These are phyloP conservation scores for Gracilaria domingensis DNA, from an alignment of 23 red algal species.

Conservation along the genomic window DNA sequence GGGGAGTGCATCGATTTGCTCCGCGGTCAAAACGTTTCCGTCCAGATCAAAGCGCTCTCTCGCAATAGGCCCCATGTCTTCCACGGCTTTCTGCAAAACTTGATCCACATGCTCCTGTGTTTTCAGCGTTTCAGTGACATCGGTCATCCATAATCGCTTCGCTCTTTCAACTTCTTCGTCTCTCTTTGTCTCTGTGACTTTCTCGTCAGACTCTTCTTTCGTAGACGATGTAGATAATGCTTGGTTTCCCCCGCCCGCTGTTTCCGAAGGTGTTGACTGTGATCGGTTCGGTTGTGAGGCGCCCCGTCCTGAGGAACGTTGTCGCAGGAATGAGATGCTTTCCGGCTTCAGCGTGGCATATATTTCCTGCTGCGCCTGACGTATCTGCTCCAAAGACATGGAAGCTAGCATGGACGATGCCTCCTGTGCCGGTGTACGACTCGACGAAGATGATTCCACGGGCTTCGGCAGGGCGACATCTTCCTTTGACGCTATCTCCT, in stretches of 20 bases:
- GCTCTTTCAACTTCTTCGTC: constrained; percentile 14
- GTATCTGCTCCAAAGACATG: constrained; percentile 44
- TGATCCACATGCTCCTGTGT: constrained; percentile 33
- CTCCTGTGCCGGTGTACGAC: neutral
- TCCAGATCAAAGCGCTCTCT: constrained; percentile 62
- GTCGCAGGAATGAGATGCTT: constrained; percentile 42
- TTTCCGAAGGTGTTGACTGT: neutral
- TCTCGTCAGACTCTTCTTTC: neutral
- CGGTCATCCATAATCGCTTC: constrained; percentile 64
- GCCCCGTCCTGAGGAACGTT: constrained; percentile 2
- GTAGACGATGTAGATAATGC: neutral
- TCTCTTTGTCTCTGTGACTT: neutral
- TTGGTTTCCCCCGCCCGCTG: neutral
- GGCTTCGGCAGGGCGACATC: neutral
- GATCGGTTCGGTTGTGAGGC: neutral
- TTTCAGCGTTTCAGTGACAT: constrained; percentile 30
- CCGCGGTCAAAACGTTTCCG: constrained; percentile 44
- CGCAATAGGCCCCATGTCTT: constrained; percentile 51
- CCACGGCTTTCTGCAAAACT: constrained; percentile 31
- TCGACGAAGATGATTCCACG: neutral
- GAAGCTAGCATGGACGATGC: constrained; percentile 21
- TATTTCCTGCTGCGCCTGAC: constrained; percentile 33
- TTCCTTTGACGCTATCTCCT: neutral
- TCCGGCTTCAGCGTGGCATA: constrained; percentile 25
- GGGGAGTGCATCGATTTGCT: constrained; percentile 30